Evolutionary conservation across 169 alveolate genomes (phyloP), one percentile per base, ranked within the genome.

Genomic region (Plasmodium vivax): DNA sequence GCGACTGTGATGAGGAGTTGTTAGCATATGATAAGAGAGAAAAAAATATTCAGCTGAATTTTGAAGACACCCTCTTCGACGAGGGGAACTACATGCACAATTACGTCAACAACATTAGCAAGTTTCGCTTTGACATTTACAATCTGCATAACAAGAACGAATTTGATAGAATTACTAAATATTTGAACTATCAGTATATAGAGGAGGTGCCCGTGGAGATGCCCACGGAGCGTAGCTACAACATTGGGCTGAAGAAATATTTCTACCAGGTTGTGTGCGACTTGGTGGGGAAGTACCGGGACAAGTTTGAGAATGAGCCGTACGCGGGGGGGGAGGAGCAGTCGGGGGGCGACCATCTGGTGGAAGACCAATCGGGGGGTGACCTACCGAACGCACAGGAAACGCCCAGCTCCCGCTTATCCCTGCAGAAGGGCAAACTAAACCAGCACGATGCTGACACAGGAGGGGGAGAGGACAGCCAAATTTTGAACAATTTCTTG

Each of bases 51-150:
- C 51, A 75, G 23, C 80, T 85, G 80, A 85, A 85, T 85, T 51
- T 51, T 85, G 93, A 85, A 75, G 93, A 85, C 80, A 85, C 93
- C 9, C 54, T 85, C 51, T 85, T 85, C 38, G 93, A 85, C 80
- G 93, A 85, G 54, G 93, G 93, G 1, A 85, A 75, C 75, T 85
- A 85, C 62, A 85, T 85, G 93, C 74, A 85, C 32, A 36, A 85
- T 30, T 85, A 85, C 80, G 85, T 85, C 62, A 85, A 85, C 68
- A 85, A 85, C 62, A 85, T 85, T 51, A 85, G 93, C 80, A 85
- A 85, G 16, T 85, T 85, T 32, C 93, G 93, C 43, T 85, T 75
- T 85, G 93, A 85, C 62, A 85, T 85, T 47, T 85, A 75, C 32
- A 85, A 85, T 68, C 16, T 85, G 38, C 58, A 85, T 75, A 85